Percentiles rank a stretch among this genome's conserved stretches.
These are phyloP conservation scores for Alternaria dauci DNA, from an alignment of 2,329 filamentous ascomycete species.

Conservation along the genomic window DNA sequence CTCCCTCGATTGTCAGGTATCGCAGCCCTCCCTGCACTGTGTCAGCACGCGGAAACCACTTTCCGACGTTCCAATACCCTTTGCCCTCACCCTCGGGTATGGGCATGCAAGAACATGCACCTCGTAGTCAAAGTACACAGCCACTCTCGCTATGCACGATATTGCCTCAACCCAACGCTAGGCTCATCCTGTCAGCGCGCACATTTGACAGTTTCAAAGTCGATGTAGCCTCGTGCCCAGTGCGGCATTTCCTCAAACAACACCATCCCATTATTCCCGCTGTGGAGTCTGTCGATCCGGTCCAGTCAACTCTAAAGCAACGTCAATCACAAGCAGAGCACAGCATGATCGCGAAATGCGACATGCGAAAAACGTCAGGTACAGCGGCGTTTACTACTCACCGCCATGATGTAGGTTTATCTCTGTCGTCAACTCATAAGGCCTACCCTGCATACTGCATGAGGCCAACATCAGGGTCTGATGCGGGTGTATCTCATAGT, in stretches of 20 bases:
- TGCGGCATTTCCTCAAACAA: slow-evolving; percentile 22
- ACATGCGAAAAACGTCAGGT: background rate
- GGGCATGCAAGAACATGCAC: slow-evolving; percentile 12
- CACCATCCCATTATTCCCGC: slow-evolving; percentile 18
- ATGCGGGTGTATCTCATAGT: slow-evolving; percentile 12
- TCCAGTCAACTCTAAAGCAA: slow-evolving; percentile 30
- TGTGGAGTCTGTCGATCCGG: slow-evolving; percentile 25
- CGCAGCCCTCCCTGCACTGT: slow-evolving; percentile 1
- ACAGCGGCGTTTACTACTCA: slow-evolving; percentile 3
- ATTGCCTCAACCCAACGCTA: slow-evolving; percentile 7
- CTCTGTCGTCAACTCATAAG: slow-evolving; percentile 6
- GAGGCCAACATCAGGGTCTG: background rate
- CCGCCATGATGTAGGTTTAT: slow-evolving; percentile 13
- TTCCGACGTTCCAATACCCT: slow-evolving; percentile 7
- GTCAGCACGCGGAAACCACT: slow-evolving; percentile 15
- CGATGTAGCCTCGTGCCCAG: background rate
- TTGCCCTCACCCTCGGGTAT: background rate
- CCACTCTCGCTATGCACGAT: slow-evolving; percentile 8
- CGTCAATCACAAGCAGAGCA: slow-evolving; percentile 17
- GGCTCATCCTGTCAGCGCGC: slow-evolving; percentile 6
- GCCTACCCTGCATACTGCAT: slow-evolving; percentile 15
- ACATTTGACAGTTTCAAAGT: background rate
- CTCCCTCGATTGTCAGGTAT: background rate
- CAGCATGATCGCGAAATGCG: slow-evolving; percentile 9
- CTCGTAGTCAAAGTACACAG: slow-evolving; percentile 10